Conservation (phyloP, 2,329 filamentous ascomycete species). For the Macrophomina pseudophaseolina region DNA sequence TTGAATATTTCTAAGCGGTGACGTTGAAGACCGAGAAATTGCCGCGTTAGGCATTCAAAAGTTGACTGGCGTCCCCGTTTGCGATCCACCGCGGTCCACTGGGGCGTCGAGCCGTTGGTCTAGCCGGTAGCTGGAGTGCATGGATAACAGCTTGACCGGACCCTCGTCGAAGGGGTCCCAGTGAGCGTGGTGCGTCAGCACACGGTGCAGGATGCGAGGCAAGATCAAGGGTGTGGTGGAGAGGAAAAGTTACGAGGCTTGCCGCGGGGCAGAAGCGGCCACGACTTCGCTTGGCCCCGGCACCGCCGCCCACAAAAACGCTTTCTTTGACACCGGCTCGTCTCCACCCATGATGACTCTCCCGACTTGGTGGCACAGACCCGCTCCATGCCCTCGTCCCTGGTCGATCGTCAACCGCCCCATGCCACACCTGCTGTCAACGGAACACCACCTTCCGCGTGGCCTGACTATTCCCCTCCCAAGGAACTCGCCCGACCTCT, state of each 20-base stretch:
- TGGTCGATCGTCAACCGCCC: background rate
- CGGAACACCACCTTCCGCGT: background rate
- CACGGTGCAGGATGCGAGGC: too few species aligned
- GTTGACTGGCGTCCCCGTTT: background rate
- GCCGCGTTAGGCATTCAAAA: constrained; percentile 7
- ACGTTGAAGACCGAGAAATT: constrained; percentile 17
- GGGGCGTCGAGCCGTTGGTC: background rate
- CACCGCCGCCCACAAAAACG: background rate
- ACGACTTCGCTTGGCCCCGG: too few species aligned
- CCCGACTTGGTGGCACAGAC: background rate
- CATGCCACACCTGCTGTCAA: background rate
- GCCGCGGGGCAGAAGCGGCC: background rate
- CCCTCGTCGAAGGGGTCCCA: background rate
- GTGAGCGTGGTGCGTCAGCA: background rate
- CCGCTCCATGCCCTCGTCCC: background rate
- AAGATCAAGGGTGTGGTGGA: background rate
- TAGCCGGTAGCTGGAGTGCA: background rate
- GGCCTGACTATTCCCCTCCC: background rate
- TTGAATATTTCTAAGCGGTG: constrained; percentile 18
- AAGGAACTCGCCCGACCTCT: background rate
- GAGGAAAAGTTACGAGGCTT: background rate
- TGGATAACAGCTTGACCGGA: background rate
- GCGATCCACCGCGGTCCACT: constrained; percentile 4
- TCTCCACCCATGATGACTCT: background rate
- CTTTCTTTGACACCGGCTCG: background rate